Evolutionary conservation across 2,329 filamentous ascomycete species (phyloP).

Genomic region (Rhinocladiella mackenziei): DNA sequence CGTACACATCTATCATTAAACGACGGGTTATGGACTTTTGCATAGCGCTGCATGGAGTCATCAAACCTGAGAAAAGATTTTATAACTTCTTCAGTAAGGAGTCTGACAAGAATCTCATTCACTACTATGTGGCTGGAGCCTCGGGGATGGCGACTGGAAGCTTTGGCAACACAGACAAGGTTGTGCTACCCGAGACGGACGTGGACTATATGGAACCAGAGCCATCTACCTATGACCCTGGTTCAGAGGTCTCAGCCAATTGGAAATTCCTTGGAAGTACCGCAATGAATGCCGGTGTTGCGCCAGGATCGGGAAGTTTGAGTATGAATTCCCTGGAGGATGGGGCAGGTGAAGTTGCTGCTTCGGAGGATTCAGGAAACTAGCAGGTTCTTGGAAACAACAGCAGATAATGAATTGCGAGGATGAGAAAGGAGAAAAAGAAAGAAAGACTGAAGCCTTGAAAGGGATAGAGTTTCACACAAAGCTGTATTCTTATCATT

Average conservation of each 20-base stretch:
- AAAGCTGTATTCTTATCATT: too few relatives aligned
- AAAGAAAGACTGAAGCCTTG: too few relatives aligned
- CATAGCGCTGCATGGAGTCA: conserved; percentile 21
- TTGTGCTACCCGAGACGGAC: conserved; percentile 9
- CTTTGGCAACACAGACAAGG: conserved; percentile 6
- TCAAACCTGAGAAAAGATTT: conserved; percentile 26
- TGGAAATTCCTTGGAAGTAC: conserved; percentile 7
- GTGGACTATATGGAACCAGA: conserved; percentile 10
- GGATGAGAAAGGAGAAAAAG: too few relatives aligned
- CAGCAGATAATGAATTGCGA: conserved; percentile 7
- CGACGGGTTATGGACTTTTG: conserved; percentile 22
- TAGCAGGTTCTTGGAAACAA: conserved; percentile 9
- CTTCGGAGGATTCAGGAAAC: conserved; percentile 4
- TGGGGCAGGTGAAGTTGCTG: background rate
- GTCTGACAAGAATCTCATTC: conserved; percentile 25
- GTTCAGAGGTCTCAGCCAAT: conserved; percentile 9
- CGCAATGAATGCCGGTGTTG: conserved; percentile 1
- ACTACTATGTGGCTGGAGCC: conserved; percentile 23
- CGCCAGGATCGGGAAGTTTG: background rate
- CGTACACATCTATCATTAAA: conserved; percentile 22
- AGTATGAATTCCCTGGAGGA: background rate
- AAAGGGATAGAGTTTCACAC: too few relatives aligned
- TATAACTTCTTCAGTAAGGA: conserved; percentile 25
- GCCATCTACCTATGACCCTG: conserved; percentile 14
- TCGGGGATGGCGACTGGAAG: conserved; percentile 5